phyloP scores from a whole-genome alignment of 768 basidiomycete species.

The Lentinula sp. region DNA sequence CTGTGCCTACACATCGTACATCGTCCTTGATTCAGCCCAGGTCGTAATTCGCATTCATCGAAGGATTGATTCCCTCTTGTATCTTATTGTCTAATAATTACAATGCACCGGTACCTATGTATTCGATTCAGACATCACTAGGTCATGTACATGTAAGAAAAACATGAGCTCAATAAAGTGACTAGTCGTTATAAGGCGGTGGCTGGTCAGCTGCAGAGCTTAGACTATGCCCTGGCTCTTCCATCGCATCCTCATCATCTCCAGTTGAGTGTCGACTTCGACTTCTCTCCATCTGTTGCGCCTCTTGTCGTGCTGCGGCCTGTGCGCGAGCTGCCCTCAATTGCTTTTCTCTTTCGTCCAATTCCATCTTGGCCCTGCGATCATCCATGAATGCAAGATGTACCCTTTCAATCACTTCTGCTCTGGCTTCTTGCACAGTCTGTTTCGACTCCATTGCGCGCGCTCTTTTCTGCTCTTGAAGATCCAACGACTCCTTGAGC shows the following conservation, averaged over 20 bases:
- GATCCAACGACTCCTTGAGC: slow-evolving; percentile 53
- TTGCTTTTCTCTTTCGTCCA: slow-evolving; percentile 56
- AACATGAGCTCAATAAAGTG: not conserved
- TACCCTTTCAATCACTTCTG: slow-evolving; percentile 53
- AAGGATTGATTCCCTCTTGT: not conserved
- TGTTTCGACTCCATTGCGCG: slow-evolving; percentile 40
- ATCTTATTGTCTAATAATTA: not conserved
- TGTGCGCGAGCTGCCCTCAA: slow-evolving; percentile 34
- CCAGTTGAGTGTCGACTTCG: not conserved
- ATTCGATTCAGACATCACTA: no score
- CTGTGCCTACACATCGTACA: not conserved
- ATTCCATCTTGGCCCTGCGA: slow-evolving; percentile 47
- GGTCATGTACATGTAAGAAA: no score
- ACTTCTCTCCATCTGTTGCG: slow-evolving; percentile 8
- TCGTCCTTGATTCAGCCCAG: not conserved
- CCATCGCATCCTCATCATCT: slow-evolving; percentile 7
- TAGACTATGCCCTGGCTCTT: slow-evolving; percentile 29
- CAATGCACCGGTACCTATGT: not conserved
- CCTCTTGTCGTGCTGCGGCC: slow-evolving; percentile 15
- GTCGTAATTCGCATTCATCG: not conserved
- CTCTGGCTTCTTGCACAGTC: slow-evolving; percentile 54
- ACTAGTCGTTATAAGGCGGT: slow-evolving; percentile 10
- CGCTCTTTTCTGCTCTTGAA: slow-evolving; percentile 45
- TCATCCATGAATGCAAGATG: slow-evolving; percentile 78
- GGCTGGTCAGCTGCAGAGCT: slow-evolving; percentile 11